Percentiles rank a stretch among this genome's conserved stretches.
phyloP scores from a whole-genome alignment of 2,329 filamentous ascomycete genomes.

The Pseudovirgaria hyperparasitica region DNA sequence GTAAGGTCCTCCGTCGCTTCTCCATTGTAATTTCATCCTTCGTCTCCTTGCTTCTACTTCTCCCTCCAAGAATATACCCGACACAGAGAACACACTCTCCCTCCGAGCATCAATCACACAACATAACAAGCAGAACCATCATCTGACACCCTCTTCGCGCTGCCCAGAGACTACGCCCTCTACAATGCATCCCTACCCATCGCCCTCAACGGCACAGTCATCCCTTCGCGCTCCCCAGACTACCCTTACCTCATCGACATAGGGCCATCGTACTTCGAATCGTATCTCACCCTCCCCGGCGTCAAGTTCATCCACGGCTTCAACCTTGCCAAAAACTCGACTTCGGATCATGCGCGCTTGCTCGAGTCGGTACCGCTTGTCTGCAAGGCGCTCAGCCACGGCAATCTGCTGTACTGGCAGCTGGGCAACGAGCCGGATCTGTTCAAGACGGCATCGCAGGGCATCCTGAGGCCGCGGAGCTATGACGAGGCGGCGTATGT shows the following conservation, averaged over 20 bases:
- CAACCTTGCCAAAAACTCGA: constrained; percentile 43
- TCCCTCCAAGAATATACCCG: neutral
- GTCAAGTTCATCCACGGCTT: constrained; percentile 50
- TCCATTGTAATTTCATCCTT: neutral
- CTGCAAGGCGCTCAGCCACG: constrained; percentile 41
- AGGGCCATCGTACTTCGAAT: constrained; percentile 50
- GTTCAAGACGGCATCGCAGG: constrained; percentile 40
- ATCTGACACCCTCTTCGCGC: no score
- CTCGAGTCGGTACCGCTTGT: constrained; percentile 42
- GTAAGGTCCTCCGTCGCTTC: no score
- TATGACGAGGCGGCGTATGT: constrained; percentile 47
- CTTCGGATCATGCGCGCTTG: constrained; percentile 36
- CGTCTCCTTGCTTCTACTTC: neutral
- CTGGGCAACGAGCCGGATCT: constrained; percentile 55
- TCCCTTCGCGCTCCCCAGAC: constrained; percentile 38
- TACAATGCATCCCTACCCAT: constrained; percentile 41
- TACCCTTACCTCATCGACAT: constrained; percentile 50
- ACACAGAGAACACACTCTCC: constrained; percentile 1
- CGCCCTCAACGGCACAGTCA: constrained; percentile 40
- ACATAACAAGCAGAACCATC: no score
- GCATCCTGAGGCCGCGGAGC: constrained; percentile 35
- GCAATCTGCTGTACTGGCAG: constrained; percentile 44
- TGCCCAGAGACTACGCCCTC: constrained; percentile 42
- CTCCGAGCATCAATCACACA: no score
- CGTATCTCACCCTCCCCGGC: constrained; percentile 43